A percentile compares a stretch with the other conserved stretches of the same genome.
Evolutionary conservation across 768 basidiomycete genomes (phyloP).

Genomic region (Panaeolus cyanescens): DNA sequence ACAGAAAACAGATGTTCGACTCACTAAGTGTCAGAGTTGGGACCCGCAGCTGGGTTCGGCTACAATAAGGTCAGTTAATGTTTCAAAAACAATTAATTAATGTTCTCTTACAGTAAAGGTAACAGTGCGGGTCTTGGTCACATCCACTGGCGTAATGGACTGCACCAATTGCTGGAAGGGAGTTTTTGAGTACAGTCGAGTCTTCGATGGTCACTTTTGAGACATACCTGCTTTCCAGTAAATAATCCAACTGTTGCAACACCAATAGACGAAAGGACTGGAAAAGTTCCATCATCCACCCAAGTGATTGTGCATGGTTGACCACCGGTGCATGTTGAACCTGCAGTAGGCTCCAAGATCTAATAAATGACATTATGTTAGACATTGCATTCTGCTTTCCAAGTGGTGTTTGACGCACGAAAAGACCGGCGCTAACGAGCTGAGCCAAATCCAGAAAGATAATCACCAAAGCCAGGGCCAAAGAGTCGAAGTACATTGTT

Average conservation of each 20-base stretch:
- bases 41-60: conserved; percentile 59
- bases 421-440: conserved; percentile 39
- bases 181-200: conserved; percentile 1
- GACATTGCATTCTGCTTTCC: not conserved
- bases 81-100: not conserved
- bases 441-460: conserved; percentile 22
- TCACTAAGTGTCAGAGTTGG: conserved; percentile 61
- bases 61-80: conserved; percentile 21
- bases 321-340: conserved; percentile 53
- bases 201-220: not conserved
- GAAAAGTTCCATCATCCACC: conserved; percentile 61
- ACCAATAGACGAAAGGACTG: conserved; percentile 52
- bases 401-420: conserved; percentile 29
- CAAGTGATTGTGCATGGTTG: conserved; percentile 57
- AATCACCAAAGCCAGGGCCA: conserved; percentile 17
- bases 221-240: conserved; percentile 53
- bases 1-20: conserved; percentile 18
- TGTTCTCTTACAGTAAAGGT: conserved; percentile 52
- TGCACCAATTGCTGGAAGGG: conserved; percentile 55
- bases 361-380: conserved; percentile 2
- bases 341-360: conserved; percentile 35
- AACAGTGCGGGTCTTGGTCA: conserved; percentile 45
- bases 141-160: conserved; percentile 55
- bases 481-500: conserved; percentile 15
- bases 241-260: conserved; percentile 57